phyloP scores from a whole-genome alignment of 1,284 basidiomycete genomes.

The Albatrellus sp. region DNA sequence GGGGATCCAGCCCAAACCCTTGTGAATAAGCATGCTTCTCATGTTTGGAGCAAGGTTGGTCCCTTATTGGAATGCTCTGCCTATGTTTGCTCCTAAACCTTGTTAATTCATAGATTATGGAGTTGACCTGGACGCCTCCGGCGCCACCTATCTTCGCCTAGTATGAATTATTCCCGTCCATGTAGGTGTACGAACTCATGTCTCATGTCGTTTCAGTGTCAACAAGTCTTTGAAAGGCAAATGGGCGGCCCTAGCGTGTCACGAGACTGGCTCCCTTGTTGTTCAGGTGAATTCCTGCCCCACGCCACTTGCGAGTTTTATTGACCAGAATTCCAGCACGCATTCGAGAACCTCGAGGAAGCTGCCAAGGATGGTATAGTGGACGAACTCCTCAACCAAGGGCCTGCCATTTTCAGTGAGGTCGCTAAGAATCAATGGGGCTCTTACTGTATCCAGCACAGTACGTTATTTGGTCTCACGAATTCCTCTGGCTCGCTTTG shows the following conservation, averaged over 20 bases:
- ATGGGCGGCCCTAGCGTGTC: constrained; percentile 78
- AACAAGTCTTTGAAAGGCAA: constrained; percentile 75
- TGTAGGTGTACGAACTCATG: background rate
- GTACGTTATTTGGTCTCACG: constrained; percentile 22
- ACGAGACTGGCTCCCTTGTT: constrained; percentile 75
- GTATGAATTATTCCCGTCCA: constrained; percentile 28
- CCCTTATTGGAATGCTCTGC: background rate
- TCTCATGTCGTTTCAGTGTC: constrained; percentile 34
- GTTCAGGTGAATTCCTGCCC: constrained; percentile 43
- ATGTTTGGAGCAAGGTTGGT: constrained; percentile 77
- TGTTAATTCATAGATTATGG: constrained; percentile 52
- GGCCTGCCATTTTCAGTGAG: constrained; percentile 50
- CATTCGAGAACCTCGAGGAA: constrained; percentile 75
- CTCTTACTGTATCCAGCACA: constrained; percentile 73
- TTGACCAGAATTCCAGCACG: constrained; percentile 38
- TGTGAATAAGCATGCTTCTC: constrained; percentile 77
- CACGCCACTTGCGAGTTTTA: background rate
- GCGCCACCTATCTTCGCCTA: constrained; percentile 76
- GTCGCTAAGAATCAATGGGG: constrained; percentile 82
- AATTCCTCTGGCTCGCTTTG: background rate
- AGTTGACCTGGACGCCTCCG: constrained; percentile 69
- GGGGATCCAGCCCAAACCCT: constrained; percentile 73
- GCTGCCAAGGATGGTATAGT: constrained; percentile 72
- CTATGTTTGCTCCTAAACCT: background rate
- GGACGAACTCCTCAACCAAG: constrained; percentile 65